Evolutionary conservation across 2,329 filamentous ascomycete species (phyloP), one percentile per base, ranked within the genome.

Genomic region (Colletotrichum sp.): DNA sequence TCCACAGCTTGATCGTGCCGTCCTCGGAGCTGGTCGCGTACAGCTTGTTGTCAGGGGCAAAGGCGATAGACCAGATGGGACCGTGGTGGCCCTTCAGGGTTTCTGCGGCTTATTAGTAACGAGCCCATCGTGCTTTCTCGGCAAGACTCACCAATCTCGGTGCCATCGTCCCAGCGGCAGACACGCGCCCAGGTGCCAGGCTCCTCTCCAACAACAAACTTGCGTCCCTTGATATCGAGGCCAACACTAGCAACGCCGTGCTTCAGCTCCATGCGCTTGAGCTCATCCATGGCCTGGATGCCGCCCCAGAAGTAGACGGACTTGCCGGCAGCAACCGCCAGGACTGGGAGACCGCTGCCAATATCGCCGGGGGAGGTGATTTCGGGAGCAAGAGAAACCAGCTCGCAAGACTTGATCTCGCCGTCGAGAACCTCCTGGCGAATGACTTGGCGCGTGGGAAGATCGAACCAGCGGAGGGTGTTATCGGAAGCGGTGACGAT

Each of bases 1-100:
- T 93, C 92, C 92, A 93, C 88, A 99, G 89, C 86, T 99, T 99
- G 84, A 99, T 97, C 0, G 97, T 99, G 55, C 97, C 97, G 81
- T 99, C 97, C 83, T 99, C 97, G 64, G 96, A 98, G 34, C 95
- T 97, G 2, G 97, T 99, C 2, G 96, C 97, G 82, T 98, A 99
- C 9, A 99, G 88, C 83, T 98, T 98, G 62, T 96, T 96, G 81
- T 99, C 97, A 0, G 97, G 97, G 1, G 96, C 97, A 85, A 98
- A 99, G 72, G 94, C 94, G 75, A 97, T 93, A 7, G 96, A 98
- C 97, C 97, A 99, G 77, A 99, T 97, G 2, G 96, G 96, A 3
- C 97, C 97, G 81, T 99, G 97, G 80, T 99, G 97, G 28, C 97
- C 97, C 85, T 98, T 98, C 86, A 98, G 95, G 14, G 96, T 94